phyloP scores from a whole-genome alignment of 305 asterid genomes.

The Fraxinus latifolia region DNA sequence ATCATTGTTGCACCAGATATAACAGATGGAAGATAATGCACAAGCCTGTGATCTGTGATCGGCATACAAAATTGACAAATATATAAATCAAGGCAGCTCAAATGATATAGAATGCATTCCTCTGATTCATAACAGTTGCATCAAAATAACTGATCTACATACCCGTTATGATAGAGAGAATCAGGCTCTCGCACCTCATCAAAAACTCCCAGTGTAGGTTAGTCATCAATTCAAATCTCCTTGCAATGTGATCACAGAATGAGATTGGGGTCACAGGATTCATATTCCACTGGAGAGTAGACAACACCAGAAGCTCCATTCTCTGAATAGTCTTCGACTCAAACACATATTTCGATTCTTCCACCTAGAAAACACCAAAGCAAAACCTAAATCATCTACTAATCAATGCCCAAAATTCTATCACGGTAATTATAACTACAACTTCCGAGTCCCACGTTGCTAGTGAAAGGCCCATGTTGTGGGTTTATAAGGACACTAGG shows the following conservation, averaged over 20 bases:
- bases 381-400: constrained; percentile 10
- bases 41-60: constrained; percentile 63
- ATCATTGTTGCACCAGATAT: constrained; percentile 69
- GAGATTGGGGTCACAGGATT: constrained; percentile 76
- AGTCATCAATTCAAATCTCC: constrained; percentile 60
- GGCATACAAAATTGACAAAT: not conserved
- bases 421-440: not conserved
- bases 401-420: not conserved
- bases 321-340: constrained; percentile 86
- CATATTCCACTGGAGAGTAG: constrained; percentile 80
- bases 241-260: constrained; percentile 67
- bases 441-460: not conserved
- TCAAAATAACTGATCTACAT: constrained; percentile 31
- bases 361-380: constrained; percentile 44
- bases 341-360: constrained; percentile 59
- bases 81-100: not conserved
- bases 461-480: not conserved
- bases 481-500: not conserved
- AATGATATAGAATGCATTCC: not conserved
- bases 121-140: not conserved
- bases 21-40: constrained; percentile 63
- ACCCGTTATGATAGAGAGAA: constrained; percentile 61
- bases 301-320: constrained; percentile 81
- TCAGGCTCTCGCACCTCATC: constrained; percentile 51
- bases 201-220: constrained; percentile 59